phyloP scores from a whole-genome alignment of 345 rosid genomes.

The Corchorus olitorius region DNA sequence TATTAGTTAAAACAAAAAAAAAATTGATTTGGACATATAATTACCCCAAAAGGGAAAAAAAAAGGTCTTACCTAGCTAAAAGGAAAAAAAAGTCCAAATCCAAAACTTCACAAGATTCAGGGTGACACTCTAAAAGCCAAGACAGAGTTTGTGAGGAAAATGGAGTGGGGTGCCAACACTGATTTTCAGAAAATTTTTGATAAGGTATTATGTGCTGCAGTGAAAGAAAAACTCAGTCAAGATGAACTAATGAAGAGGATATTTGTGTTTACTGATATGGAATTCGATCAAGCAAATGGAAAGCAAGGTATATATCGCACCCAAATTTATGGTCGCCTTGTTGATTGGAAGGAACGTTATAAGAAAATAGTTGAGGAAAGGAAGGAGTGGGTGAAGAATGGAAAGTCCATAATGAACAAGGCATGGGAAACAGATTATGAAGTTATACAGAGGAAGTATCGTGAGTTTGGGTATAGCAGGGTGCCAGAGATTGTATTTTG shows the following conservation, averaged over 20 bases:
- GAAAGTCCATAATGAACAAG: too few relatives aligned
- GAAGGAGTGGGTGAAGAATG: not conserved
- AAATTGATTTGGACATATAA: too few relatives aligned
- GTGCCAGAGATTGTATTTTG: conserved; percentile 31
- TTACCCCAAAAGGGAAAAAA: too few relatives aligned
- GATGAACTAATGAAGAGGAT: conserved; percentile 21
- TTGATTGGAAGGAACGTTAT: not conserved
- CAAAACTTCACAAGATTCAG: conserved; percentile 1
- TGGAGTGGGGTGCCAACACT: not conserved
- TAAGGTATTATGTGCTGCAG: not conserved
- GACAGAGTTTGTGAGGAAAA: conserved; percentile 1
- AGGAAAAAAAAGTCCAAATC: not conserved
- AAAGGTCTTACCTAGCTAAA: too few relatives aligned
- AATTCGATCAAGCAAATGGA: conserved; percentile 1
- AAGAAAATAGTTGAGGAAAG: not conserved
- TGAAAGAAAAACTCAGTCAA: conserved; percentile 18
- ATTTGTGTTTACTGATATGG: conserved; percentile 30
- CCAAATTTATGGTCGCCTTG: too few relatives aligned
- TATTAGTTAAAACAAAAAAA: too few relatives aligned
- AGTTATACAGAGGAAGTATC: conserved; percentile 16
- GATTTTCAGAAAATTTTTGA: conserved; percentile 16
- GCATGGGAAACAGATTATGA: conserved; percentile 18
- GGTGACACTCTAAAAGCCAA: conserved; percentile 9
- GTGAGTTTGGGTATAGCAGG: conserved; percentile 6
- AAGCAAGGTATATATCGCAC: too few relatives aligned